Evolutionary conservation across 495 filamentous ascomycete species (phyloP), one percentile per base, ranked within the genome.

Genomic region (Bryoglossum gracile): DNA sequence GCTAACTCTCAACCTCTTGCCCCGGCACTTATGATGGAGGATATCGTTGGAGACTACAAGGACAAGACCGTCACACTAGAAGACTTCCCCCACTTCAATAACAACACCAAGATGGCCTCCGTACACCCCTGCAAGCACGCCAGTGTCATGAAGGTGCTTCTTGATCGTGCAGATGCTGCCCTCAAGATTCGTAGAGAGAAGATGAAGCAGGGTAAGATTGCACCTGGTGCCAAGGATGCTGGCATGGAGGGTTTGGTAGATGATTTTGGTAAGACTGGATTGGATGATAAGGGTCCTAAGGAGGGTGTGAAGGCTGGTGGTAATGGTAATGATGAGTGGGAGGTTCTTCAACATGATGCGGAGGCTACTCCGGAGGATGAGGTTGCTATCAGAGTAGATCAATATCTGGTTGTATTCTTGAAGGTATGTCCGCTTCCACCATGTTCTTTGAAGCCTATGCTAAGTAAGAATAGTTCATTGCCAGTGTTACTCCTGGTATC

Each of bases 61-160:
- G 91, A 97, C 69, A 99, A 99, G 71, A 99, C 92, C 6, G 92
- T 99, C 50, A 99, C 94, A 13, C 80, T 97, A 33, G 94, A 99
- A 65, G 88, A 95, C 63, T 99, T 99, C 65, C 89, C 89, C 19
- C 94, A 89, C 73, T 89, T 87, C 60, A 83, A 86, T 41, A 75
- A 75, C 57, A 78, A 73, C 49, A 77, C 95, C 56, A 94, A 94
- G 72, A 99, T 95, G 83, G 94, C 92, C 23, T 89, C 82, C 46
- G 86, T 99, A 21, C 94, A 99, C 60, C 94, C 94, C 4, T 82
- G 78, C 73, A 87, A 86, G 55, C 94, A 99, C 56, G 92, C 91
- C 5, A 82, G 84, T 18, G 94, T 97, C 55, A 99, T 99, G 94
- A 99, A 97, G 68, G 86, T 84, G 8, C 81, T 99, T 2, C 82